Evolutionary conservation across 768 basidiomycete species (phyloP).

Genomic region (Gloeopeniophorella convolvens): DNA sequence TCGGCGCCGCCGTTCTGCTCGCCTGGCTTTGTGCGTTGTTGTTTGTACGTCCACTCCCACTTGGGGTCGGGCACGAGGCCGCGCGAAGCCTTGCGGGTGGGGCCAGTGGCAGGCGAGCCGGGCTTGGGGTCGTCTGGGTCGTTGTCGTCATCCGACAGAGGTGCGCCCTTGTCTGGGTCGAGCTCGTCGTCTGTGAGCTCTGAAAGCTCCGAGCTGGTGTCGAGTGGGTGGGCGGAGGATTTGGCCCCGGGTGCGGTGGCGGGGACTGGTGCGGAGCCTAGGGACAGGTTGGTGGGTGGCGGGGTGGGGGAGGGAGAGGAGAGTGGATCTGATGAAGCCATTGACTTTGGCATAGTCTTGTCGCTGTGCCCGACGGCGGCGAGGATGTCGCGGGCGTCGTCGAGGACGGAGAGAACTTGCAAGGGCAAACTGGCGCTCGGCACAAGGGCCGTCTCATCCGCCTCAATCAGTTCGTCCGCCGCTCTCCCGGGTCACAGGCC

Average conservation of each 20-base stretch:
- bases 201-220: conserved; percentile 71
- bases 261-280: conserved; percentile 17
- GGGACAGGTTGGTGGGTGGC: conserved; percentile 30
- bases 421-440: no score
- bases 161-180: conserved; percentile 34
- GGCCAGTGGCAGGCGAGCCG: conserved; percentile 17
- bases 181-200: conserved; percentile 81
- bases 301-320: conserved; percentile 65
- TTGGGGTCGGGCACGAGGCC: conserved; percentile 72
- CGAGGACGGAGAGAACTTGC: background rate
- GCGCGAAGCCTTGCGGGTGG: conserved; percentile 42
- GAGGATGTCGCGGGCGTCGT: background rate
- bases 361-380: no score
- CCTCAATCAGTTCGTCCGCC: background rate
- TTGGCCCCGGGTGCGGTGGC: conserved; percentile 25
- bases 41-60: conserved; percentile 75
- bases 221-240: conserved; percentile 34
- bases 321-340: conserved; percentile 57
- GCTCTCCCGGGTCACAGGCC: background rate
- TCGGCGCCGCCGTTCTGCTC: conserved; percentile 30
- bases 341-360: conserved; percentile 40
- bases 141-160: conserved; percentile 13
- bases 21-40: conserved; percentile 24
- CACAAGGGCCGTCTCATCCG: background rate
- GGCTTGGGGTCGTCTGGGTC: conserved; percentile 21